These are phyloP conservation scores for Eucalyptus lansdowneana DNA, from an alignment of 345 rosid species.

Conservation along the genomic window DNA sequence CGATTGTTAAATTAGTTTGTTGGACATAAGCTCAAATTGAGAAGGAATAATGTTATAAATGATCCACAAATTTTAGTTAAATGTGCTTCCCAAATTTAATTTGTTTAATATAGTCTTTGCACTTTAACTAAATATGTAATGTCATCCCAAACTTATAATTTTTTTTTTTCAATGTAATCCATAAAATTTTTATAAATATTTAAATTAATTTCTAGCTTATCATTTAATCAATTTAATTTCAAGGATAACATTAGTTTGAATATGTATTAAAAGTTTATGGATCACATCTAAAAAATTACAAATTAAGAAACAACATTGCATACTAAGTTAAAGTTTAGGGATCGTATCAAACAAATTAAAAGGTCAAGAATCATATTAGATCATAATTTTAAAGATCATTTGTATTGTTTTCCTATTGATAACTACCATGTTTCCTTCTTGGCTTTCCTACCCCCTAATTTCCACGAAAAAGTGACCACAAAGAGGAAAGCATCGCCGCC, in stretches of 20 bases:
- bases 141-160: fast-evolving
- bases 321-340: fast-evolving
- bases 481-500: not conserved
- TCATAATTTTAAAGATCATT: fast-evolving
- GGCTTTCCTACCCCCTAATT: not conserved
- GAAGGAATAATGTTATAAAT: not conserved
- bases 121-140: fast-evolving
- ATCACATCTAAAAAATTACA: fast-evolving
- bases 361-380: no score
- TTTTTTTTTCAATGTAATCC: fast-evolving
- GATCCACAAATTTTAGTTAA: no score
- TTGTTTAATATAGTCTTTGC: not conserved
- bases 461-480: not conserved
- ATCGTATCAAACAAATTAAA: fast-evolving
- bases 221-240: fast-evolving
- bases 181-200: fast-evolving
- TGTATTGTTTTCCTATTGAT: not conserved
- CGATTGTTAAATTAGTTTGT: not conserved
- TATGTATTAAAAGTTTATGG: fast-evolving
- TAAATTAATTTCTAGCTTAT: no score
- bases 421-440: not conserved
- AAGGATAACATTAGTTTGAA: fast-evolving
- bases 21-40: not conserved
- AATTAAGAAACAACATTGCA: no score
- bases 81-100: no score